Conservation (phyloP, 176 grass and related monocot species). For the Otatea glauca region DNA sequence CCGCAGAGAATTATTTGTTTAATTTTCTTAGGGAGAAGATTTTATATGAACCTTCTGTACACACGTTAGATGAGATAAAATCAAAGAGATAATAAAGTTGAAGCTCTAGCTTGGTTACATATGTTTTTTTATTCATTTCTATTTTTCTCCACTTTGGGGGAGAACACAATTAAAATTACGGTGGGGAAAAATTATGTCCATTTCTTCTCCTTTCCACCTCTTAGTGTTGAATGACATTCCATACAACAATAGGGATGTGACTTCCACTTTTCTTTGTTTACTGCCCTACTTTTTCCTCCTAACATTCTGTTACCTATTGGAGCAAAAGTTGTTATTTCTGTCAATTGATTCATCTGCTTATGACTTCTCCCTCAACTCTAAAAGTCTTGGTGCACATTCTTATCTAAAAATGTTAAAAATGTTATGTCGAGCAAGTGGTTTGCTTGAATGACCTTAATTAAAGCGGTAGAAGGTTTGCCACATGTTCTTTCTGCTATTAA, state of each 20-base stretch:
- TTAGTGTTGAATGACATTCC: not conserved
- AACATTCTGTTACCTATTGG: not conserved
- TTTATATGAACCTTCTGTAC: not conserved
- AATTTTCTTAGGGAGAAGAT: not conserved
- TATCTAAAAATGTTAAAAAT: not conserved
- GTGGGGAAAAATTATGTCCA: not conserved
- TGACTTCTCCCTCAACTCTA: not conserved
- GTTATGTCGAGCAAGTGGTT: not conserved
- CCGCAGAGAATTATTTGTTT: not conserved
- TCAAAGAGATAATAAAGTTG: not conserved
- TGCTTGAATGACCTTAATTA: not conserved
- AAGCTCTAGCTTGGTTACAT: slow-evolving; percentile 10
- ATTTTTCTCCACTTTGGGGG: not conserved
- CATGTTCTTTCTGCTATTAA: not conserved
- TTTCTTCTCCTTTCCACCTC: not conserved
- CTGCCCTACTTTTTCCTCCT: not conserved
- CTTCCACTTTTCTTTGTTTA: slow-evolving; percentile 16
- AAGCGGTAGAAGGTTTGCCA: not conserved
- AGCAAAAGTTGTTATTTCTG: not conserved
- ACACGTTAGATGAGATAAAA: not conserved
- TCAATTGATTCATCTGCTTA: not conserved
- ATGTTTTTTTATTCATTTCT: not conserved
- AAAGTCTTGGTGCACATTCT: not conserved
- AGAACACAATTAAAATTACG: not conserved
- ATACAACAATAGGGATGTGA: not conserved